phyloP scores from a whole-genome alignment of 2,329 filamentous ascomycete genomes.

The Talaromyces marneffei region DNA sequence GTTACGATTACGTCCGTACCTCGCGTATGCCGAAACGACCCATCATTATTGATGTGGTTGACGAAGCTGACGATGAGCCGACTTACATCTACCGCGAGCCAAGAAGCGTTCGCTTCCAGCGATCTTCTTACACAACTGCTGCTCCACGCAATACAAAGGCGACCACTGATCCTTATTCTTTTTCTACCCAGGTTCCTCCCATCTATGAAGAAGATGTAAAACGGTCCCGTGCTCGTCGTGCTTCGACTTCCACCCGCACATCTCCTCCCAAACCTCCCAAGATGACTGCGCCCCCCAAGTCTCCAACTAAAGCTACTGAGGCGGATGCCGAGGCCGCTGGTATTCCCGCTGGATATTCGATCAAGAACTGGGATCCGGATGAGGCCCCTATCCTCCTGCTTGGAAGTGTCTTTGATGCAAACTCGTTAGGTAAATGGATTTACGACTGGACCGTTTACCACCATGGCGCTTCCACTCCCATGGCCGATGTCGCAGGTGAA shows the following conservation, averaged over 20 bases:
- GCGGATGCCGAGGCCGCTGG: conserved; percentile 59
- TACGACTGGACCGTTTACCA: conserved; percentile 98
- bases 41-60: conserved; percentile 53
- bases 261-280: conserved; percentile 36
- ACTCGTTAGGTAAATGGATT: conserved; percentile 97
- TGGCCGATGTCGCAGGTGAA: conserved; percentile 87
- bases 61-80: conserved; percentile 49
- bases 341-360: conserved; percentile 84
- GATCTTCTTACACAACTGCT: conserved; percentile 20
- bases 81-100: conserved; percentile 43
- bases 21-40: conserved; percentile 45
- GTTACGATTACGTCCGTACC: conserved; percentile 29
- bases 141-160: conserved; percentile 23
- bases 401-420: conserved; percentile 93
- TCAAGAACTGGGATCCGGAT: conserved; percentile 96
- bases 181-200: conserved; percentile 45
- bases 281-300: conserved; percentile 28
- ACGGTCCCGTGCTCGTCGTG: conserved; percentile 48
- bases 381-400: conserved; percentile 92
- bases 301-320: conserved; percentile 52
- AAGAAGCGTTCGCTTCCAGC: conserved; percentile 26
- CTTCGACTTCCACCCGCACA: conserved; percentile 48
- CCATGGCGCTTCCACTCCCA: conserved; percentile 72
- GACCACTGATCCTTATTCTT: conserved; percentile 48
- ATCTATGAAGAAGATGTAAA: conserved; percentile 51